These are phyloP conservation scores for Capsaspora owczarzaki DNA, from an alignment of 78 protist genomes.

Conservation along the genomic window DNA sequence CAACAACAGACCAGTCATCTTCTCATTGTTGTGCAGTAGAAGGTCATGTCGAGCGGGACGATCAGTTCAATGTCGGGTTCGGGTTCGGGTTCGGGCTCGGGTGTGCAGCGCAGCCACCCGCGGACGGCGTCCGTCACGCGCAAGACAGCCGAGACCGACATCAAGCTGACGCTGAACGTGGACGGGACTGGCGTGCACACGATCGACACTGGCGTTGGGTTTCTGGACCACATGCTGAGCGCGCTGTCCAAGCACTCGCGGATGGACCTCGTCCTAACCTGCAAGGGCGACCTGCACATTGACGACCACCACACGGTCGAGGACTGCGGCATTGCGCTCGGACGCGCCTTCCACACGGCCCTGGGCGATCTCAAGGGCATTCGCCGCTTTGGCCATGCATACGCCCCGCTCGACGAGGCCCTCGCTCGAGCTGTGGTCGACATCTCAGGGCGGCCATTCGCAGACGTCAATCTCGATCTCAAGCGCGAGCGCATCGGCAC, in stretches of 20 bases:
- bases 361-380: conserved; percentile 42
- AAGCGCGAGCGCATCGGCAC: conserved; percentile 54
- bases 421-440: conserved; percentile 65
- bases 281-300: conserved; percentile 54
- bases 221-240: conserved; percentile 66
- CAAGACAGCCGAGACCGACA: conserved; percentile 36
- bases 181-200: conserved; percentile 31
- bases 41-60: no score
- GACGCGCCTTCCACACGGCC: conserved; percentile 21
- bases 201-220: conserved; percentile 55
- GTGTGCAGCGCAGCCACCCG: no score
- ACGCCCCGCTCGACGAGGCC: conserved; percentile 66
- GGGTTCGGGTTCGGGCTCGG: no score
- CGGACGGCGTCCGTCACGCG: conserved; percentile 11
- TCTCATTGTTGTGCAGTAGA: no score
- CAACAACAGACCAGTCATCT: no score
- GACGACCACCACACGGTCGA: conserved; percentile 76
- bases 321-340: conserved; percentile 61
- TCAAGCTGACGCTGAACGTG: conserved; percentile 8
- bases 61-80: no score
- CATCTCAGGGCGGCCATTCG: conserved; percentile 47
- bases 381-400: conserved; percentile 37
- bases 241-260: conserved; percentile 56
- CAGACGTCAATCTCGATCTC: conserved; percentile 31
- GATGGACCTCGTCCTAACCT: conserved; percentile 14